Percentiles rank a stretch among this genome's conserved stretches.
phyloP scores from a whole-genome alignment of 495 filamentous ascomycete species.

The Penicillium salamii region DNA sequence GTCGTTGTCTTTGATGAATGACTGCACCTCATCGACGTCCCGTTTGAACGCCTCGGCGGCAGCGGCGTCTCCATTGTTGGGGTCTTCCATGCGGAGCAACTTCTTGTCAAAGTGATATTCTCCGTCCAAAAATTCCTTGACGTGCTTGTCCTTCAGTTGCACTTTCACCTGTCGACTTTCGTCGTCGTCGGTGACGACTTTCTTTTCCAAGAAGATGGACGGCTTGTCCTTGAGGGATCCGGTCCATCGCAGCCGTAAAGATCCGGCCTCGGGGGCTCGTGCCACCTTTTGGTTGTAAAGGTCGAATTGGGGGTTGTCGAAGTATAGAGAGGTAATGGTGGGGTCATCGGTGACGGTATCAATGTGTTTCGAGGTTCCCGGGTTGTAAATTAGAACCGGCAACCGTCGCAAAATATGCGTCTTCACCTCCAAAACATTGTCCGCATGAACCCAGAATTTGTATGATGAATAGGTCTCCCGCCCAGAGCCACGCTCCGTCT shows the following conservation, averaged over 20 bases:
- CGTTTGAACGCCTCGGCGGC: constrained; percentile 56
- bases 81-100: constrained; percentile 74
- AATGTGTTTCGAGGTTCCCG: constrained; percentile 73
- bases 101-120: constrained; percentile 92
- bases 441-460: constrained; percentile 97
- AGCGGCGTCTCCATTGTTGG: constrained; percentile 60
- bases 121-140: constrained; percentile 81
- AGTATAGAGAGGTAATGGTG: constrained; percentile 91
- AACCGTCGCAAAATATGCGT: constrained; percentile 87
- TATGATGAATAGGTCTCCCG: constrained; percentile 78
- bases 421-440: constrained; percentile 95
- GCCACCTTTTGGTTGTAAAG: constrained; percentile 84
- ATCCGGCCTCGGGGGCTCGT: constrained; percentile 71
- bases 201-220: constrained; percentile 83
- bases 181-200: constrained; percentile 73
- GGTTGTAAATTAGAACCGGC: constrained; percentile 89
- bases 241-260: constrained; percentile 87
- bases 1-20: constrained; percentile 71
- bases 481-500: constrained; percentile 40
- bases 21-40: constrained; percentile 74
- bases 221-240: constrained; percentile 76
- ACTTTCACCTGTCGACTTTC: constrained; percentile 73
- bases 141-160: constrained; percentile 87
- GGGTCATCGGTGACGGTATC: constrained; percentile 77
- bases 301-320: constrained; percentile 81